Percentiles rank a stretch among this genome's conserved stretches.
Conservation (phyloP, 495 filamentous ascomycete genomes). For the Bacidia rubella region DNA sequence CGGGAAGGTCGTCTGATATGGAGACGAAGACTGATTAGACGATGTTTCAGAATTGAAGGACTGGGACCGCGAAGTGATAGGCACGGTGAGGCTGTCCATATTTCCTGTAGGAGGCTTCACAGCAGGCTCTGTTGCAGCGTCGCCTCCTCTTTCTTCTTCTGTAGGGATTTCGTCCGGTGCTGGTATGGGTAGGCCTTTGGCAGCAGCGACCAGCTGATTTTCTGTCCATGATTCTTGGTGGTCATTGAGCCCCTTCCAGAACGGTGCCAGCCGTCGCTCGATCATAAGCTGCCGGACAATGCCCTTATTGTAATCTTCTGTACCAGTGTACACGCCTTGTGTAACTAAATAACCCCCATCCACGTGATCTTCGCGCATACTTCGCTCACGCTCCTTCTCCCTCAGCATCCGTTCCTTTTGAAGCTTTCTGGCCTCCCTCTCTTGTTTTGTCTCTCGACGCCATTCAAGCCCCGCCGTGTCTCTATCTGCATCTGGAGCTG, state of each 20-base stretch:
- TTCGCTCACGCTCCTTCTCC: constrained; percentile 74
- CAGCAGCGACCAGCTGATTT: constrained; percentile 82
- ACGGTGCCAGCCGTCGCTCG: constrained; percentile 82
- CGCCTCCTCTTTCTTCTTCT: constrained; percentile 41
- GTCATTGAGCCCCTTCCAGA: constrained; percentile 89
- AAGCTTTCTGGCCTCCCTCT: constrained; percentile 70
- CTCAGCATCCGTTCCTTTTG: constrained; percentile 67
- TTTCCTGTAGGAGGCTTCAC: constrained; percentile 30
- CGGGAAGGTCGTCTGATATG: constrained; percentile 34
- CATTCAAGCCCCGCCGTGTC: constrained; percentile 35
- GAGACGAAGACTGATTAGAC: constrained; percentile 31
- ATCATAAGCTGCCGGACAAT: constrained; percentile 90
- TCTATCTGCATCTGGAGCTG: constrained; percentile 28
- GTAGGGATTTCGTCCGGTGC: constrained; percentile 66
- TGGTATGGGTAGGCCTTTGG: constrained; percentile 72
- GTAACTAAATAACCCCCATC: constrained; percentile 94
- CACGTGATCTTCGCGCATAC: constrained; percentile 83
- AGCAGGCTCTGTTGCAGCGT: constrained; percentile 29
- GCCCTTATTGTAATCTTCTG: constrained; percentile 85
- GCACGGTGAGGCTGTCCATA: constrained; percentile 56
- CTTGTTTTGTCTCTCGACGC: constrained; percentile 76
- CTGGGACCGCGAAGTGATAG: constrained; percentile 59
- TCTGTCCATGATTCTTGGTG: constrained; percentile 84
- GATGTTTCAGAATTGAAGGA: constrained; percentile 60
- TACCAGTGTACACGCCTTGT: constrained; percentile 79